Evolutionary conservation across 768 basidiomycete species (phyloP).

Genomic region (Pulveroboletus frians): DNA sequence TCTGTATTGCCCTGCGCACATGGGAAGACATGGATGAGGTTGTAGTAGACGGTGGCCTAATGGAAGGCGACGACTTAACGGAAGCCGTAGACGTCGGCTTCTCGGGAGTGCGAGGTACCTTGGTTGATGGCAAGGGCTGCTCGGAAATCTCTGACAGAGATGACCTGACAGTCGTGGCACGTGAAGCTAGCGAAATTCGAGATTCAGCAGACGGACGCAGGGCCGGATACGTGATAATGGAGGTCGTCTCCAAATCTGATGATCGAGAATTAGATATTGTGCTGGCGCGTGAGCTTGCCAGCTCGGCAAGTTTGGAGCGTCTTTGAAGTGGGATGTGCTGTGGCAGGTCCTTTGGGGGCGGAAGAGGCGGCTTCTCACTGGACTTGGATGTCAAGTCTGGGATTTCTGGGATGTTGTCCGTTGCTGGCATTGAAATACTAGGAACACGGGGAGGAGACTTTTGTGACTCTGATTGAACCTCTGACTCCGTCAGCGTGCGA

Average conservation of each 20-base stretch:
- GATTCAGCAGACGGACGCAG: constrained; percentile 68
- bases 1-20: constrained; percentile 60
- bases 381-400: constrained; percentile 50
- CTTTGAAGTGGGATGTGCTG: constrained; percentile 28
- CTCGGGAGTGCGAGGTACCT: constrained; percentile 24
- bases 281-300: constrained; percentile 62
- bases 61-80: constrained; percentile 24
- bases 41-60: constrained; percentile 26
- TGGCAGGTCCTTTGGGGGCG: constrained; percentile 20
- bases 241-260: constrained; percentile 49
- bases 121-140: constrained; percentile 7
- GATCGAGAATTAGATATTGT: constrained; percentile 49
- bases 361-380: constrained; percentile 26
- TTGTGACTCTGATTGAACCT: constrained; percentile 29
- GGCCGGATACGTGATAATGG: constrained; percentile 67
- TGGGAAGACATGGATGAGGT: constrained; percentile 53
- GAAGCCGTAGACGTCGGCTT: constrained; percentile 13
- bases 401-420: constrained; percentile 51
- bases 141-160: constrained; percentile 18
- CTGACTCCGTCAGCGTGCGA: constrained; percentile 38
- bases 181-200: constrained; percentile 29
- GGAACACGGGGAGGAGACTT: constrained; percentile 36
- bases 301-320: constrained; percentile 63
- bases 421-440: constrained; percentile 41
- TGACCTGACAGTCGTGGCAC: constrained; percentile 15